These are phyloP conservation scores for Trichoderma orchidacearum DNA, from an alignment of 495 filamentous ascomycete species.

Conservation along the genomic window DNA sequence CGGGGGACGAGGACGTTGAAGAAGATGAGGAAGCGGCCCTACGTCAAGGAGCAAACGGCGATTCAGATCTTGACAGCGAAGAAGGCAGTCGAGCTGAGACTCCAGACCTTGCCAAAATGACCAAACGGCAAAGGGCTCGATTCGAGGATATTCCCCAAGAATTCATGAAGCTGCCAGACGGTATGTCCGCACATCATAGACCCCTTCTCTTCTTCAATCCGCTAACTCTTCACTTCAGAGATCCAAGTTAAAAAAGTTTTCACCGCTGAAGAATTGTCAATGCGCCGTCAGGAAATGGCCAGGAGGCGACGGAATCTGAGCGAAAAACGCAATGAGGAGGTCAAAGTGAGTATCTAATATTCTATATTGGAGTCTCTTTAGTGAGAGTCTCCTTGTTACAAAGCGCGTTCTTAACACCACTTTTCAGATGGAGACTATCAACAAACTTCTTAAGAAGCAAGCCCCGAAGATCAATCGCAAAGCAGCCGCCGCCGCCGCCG, in stretches of 20 bases:
- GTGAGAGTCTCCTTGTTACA: background rate
- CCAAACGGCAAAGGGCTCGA: constrained; percentile 69
- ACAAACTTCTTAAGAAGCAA: constrained; percentile 90
- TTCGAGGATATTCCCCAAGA: constrained; percentile 46
- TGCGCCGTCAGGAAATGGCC: constrained; percentile 94
- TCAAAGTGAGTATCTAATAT: constrained; percentile 54
- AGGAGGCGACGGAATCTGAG: constrained; percentile 88
- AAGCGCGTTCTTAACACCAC: background rate
- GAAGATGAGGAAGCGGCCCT: constrained; percentile 32
- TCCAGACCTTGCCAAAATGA: constrained; percentile 74
- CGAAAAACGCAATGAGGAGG: constrained; percentile 96
- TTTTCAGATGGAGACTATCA: constrained; percentile 89
- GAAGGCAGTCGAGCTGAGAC: constrained; percentile 46
- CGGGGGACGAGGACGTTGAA: constrained; percentile 37
- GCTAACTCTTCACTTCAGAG: constrained; percentile 35
- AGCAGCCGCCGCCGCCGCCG: constrained; percentile 19
- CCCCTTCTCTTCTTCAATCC: too few relatives aligned
- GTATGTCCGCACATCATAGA: constrained; percentile 19
- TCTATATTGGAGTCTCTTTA: background rate
- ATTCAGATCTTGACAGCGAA: constrained; percentile 55
- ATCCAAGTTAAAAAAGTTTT: constrained; percentile 87
- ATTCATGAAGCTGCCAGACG: constrained; percentile 68
- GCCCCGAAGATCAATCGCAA: constrained; percentile 68
- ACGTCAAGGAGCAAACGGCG: constrained; percentile 26
- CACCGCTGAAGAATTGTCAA: constrained; percentile 87